phyloP scores from a whole-genome alignment of 768 basidiomycete species.

The Termitomyces sp. region DNA sequence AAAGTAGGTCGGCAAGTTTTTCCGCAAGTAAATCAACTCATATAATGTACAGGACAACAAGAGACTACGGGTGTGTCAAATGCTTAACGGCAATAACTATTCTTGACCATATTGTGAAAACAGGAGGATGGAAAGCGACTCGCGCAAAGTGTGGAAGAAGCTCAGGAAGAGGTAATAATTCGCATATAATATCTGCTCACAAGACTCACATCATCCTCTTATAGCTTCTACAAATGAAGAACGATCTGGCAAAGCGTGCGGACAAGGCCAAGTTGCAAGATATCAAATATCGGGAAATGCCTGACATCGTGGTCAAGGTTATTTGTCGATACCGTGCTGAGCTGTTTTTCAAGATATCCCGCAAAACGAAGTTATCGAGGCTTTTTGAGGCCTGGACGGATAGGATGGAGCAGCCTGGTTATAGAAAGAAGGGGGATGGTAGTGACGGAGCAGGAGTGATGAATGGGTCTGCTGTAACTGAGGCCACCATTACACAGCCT shows the following conservation, averaged over 20 bases:
- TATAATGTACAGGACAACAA: slow-evolving; percentile 69
- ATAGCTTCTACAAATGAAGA: slow-evolving; percentile 77
- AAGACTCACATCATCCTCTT: slow-evolving; percentile 3
- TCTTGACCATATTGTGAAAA: slow-evolving; percentile 17
- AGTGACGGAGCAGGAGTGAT: slow-evolving; percentile 24
- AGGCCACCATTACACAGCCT: slow-evolving; percentile 41
- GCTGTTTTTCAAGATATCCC: slow-evolving; percentile 88
- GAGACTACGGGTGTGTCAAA: slow-evolving; percentile 62
- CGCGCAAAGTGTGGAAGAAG: slow-evolving; percentile 76
- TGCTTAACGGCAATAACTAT: slow-evolving; percentile 4
- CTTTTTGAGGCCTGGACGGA: slow-evolving; percentile 88
- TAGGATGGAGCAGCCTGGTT: slow-evolving; percentile 64
- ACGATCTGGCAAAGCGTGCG: slow-evolving; percentile 72
- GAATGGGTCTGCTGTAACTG: slow-evolving; percentile 48
- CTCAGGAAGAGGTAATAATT: slow-evolving; percentile 68
- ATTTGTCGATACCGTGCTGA: slow-evolving; percentile 86
- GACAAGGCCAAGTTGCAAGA: slow-evolving; percentile 78
- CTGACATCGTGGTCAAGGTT: slow-evolving; percentile 89
- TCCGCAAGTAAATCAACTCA: slow-evolving; percentile 3
- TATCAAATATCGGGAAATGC: slow-evolving; percentile 76
- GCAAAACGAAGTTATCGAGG: slow-evolving; percentile 80
- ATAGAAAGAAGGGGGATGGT: slow-evolving; percentile 36
- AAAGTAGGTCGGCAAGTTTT: slow-evolving; percentile 47
- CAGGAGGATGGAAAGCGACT: slow-evolving; percentile 86
- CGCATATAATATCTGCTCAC: slow-evolving; percentile 1